These are phyloP conservation scores for Orbilia blumenaviensis DNA, from an alignment of 2,329 filamentous ascomycete species.

Conservation along the genomic window DNA sequence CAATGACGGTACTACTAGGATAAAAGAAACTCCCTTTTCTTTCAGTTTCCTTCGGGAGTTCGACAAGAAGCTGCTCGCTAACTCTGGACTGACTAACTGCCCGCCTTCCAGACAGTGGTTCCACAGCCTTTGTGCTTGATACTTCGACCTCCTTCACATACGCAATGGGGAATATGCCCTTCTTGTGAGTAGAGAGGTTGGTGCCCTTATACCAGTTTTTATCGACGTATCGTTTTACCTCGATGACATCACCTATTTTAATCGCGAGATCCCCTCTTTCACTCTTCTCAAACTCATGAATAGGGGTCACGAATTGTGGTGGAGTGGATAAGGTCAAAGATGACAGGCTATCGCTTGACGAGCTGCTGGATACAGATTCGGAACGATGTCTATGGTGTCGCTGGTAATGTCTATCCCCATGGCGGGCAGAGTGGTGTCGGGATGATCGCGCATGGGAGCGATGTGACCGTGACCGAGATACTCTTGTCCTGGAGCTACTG, in stretches of 20 bases:
- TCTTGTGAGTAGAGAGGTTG: conserved; percentile 37
- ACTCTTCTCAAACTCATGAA: conserved; percentile 32
- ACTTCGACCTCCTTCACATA: conserved; percentile 47
- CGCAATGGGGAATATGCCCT: conserved; percentile 46
- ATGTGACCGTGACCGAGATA: conserved; percentile 13
- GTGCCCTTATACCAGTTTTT: conserved; percentile 46
- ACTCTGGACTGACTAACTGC: conserved; percentile 10
- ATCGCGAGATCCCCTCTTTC: conserved; percentile 39
- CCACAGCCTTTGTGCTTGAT: conserved; percentile 36
- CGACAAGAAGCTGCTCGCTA: conserved; percentile 29
- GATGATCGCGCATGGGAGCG: conserved; percentile 32
- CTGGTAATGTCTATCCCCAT: conserved; percentile 26
- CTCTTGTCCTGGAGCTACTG: conserved; percentile 32
- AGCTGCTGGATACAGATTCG: neutral
- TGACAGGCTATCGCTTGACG: conserved; percentile 27
- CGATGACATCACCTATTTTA: conserved; percentile 42
- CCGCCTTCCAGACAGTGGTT: conserved; percentile 31
- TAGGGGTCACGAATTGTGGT: conserved; percentile 43
- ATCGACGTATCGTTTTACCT: conserved; percentile 46
- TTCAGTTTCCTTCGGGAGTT: conserved; percentile 44
- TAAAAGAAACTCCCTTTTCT: conserved; percentile 52
- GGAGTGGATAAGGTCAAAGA: conserved; percentile 18
- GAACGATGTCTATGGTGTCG: conserved; percentile 23
- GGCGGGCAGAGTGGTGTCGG: conserved; percentile 12
- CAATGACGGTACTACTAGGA: conserved; percentile 41